Conservation (phyloP, 805 yeast species). For the Gaillardinia entomophila region DNA sequence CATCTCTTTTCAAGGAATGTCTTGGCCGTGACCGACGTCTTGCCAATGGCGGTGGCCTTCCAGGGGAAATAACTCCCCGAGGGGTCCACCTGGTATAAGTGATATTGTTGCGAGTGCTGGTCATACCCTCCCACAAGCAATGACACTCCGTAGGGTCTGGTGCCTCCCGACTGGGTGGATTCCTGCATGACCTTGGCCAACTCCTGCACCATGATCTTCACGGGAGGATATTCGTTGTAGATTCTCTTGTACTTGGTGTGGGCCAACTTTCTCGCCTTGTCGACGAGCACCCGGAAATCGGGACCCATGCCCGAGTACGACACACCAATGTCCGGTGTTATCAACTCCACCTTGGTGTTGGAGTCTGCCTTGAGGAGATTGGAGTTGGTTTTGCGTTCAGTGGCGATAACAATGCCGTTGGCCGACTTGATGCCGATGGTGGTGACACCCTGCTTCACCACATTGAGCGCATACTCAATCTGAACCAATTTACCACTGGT, state of each 20-base stretch:
- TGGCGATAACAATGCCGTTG: slow-evolving; percentile 94
- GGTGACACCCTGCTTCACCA: slow-evolving; percentile 97
- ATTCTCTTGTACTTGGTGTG: slow-evolving; percentile 90
- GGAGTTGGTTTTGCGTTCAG: slow-evolving; percentile 87
- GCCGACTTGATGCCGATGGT: slow-evolving; percentile 91
- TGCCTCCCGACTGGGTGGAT: slow-evolving; percentile 98
- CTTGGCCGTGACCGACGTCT: slow-evolving; percentile 93
- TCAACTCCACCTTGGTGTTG: slow-evolving; percentile 67
- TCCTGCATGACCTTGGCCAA: slow-evolving; percentile 97
- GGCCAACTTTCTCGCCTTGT: slow-evolving; percentile 87
- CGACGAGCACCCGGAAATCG: slow-evolving; percentile 90
- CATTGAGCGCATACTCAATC: slow-evolving; percentile 95
- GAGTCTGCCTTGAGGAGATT: slow-evolving; percentile 70
- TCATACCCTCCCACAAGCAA: slow-evolving; percentile 92
- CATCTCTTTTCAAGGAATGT: slow-evolving; percentile 96
- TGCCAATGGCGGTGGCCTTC: slow-evolving; percentile 99
- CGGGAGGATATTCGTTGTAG: slow-evolving; percentile 96
- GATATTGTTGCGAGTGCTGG: slow-evolving; percentile 59
- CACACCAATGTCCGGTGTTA: slow-evolving; percentile 95
- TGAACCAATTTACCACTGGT: slow-evolving; percentile 92
- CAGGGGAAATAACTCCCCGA: slow-evolving; percentile 97
- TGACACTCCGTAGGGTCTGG: slow-evolving; percentile 97
- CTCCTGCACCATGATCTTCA: slow-evolving; percentile 87
- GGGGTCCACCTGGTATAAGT: slow-evolving; percentile 95
- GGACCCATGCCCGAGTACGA: slow-evolving; percentile 99